phyloP scores from a whole-genome alignment of 169 alveolate genomes.

The Ichthyophthirius multifiliis region DNA sequence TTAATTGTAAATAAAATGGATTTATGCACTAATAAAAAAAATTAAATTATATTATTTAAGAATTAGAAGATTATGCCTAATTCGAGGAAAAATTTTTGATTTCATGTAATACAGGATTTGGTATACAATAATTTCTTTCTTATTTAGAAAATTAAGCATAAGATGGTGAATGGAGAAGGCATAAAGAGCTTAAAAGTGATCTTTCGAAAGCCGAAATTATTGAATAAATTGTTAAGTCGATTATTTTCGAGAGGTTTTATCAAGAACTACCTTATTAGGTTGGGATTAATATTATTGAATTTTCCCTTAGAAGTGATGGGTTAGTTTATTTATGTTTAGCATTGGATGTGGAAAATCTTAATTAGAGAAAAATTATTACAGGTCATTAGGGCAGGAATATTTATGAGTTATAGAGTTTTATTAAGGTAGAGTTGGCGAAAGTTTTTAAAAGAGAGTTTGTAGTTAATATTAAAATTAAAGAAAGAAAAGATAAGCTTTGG shows the following conservation, averaged over 20 bases:
- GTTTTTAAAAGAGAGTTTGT: background rate
- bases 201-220: background rate
- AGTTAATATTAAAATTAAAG: background rate
- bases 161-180: background rate
- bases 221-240: background rate
- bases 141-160: constrained; percentile 9
- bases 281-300: background rate
- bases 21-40: constrained; percentile 8
- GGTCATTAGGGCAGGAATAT: constrained; percentile 2
- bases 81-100: constrained; percentile 7
- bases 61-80: constrained; percentile 4
- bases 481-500: background rate
- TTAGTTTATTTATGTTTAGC: background rate
- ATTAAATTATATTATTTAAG: background rate
- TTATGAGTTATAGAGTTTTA: background rate
- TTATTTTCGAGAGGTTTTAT: background rate
- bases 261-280: background rate
- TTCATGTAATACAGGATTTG: background rate
- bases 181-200: background rate
- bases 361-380: background rate
- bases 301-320: background rate
- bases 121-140: background rate
- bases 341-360: background rate
- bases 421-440: background rate
- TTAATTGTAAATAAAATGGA: constrained; percentile 18